Evolutionary conservation across 2,329 filamentous ascomycete genomes (phyloP).

Genomic region (Fusarium sulawesiense): DNA sequence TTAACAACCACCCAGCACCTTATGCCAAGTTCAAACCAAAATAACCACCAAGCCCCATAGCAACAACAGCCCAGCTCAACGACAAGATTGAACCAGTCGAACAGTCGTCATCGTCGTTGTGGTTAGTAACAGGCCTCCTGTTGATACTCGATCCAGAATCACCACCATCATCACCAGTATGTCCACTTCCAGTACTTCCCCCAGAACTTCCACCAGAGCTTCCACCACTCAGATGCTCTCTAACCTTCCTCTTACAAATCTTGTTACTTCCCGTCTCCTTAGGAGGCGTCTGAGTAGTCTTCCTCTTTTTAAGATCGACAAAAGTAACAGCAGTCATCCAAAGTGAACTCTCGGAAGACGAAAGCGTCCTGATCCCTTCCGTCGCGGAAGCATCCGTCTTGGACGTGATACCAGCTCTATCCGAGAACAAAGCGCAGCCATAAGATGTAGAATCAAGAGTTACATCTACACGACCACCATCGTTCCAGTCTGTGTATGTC

Average conservation of each 20-base stretch:
- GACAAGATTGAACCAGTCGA: neutral
- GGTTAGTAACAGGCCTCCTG: too few relatives aligned
- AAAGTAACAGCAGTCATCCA: slow-evolving; percentile 43
- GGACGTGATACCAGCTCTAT: slow-evolving; percentile 28
- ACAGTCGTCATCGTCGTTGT: too few relatives aligned
- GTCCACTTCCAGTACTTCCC: too few relatives aligned
- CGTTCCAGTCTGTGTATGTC: too few relatives aligned
- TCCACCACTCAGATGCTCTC: too few relatives aligned
- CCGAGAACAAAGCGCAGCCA: slow-evolving; percentile 24
- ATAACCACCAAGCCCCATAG: slow-evolving; percentile 8
- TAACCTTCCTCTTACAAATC: slow-evolving; percentile 23
- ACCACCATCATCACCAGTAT: neutral
- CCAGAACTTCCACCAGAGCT: too few relatives aligned
- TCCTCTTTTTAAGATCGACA: slow-evolving; percentile 20
- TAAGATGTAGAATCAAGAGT: slow-evolving; percentile 34
- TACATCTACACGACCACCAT: slow-evolving; percentile 26
- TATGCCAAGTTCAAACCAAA: slow-evolving; percentile 10
- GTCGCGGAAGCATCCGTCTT: neutral
- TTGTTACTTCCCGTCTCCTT: neutral
- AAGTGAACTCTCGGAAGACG: slow-evolving; percentile 18
- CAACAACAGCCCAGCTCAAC: slow-evolving; percentile 16
- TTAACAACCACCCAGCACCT: too few relatives aligned
- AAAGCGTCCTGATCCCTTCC: slow-evolving; percentile 1
- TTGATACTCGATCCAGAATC: neutral
- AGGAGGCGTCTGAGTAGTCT: neutral